Evolutionary conservation across 208 protist genomes (phyloP).

Genomic region (Trypanosomatidae sp.): DNA sequence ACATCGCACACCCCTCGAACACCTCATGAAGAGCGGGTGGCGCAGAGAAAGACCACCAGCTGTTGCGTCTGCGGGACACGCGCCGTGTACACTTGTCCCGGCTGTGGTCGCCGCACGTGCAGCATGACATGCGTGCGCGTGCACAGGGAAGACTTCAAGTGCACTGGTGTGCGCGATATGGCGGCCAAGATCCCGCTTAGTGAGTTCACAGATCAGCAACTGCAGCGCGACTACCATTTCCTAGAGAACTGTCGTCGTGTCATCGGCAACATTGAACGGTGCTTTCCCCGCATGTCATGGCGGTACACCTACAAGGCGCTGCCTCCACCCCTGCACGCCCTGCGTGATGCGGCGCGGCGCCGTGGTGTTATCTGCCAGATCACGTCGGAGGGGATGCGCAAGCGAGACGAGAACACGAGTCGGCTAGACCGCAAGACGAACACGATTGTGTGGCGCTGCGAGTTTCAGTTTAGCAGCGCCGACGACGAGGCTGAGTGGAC

Average conservation of each 20-base stretch:
- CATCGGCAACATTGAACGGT: slow-evolving; percentile 68
- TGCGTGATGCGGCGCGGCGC: slow-evolving; percentile 74
- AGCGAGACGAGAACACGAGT: slow-evolving; percentile 80
- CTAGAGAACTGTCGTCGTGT: slow-evolving; percentile 73
- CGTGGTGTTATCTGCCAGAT: slow-evolving; percentile 89
- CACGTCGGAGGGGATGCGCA: slow-evolving; percentile 83
- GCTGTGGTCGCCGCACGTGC: slow-evolving; percentile 71
- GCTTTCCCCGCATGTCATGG: slow-evolving; percentile 40
- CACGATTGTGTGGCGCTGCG: slow-evolving; percentile 82
- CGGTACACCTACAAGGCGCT: slow-evolving; percentile 70
- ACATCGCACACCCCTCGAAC: slow-evolving; percentile 6
- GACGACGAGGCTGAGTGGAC: background rate
- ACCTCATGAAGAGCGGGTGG: background rate
- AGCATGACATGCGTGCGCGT: slow-evolving; percentile 76
- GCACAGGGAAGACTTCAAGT: slow-evolving; percentile 70
- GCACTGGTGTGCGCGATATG: slow-evolving; percentile 59
- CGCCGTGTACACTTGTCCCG: slow-evolving; percentile 77
- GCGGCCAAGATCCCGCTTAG: slow-evolving; percentile 54
- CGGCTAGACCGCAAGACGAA: slow-evolving; percentile 67
- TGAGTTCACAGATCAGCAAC: slow-evolving; percentile 71
- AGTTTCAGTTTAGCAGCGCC: slow-evolving; percentile 64
- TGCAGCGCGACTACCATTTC: slow-evolving; percentile 84
- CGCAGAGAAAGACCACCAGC: background rate
- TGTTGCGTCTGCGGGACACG: slow-evolving; percentile 71
- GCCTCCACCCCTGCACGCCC: slow-evolving; percentile 63